Base-by-base conservation (phyloP, 179 eudicot species). In the Gypsophila paniculata region DNA sequence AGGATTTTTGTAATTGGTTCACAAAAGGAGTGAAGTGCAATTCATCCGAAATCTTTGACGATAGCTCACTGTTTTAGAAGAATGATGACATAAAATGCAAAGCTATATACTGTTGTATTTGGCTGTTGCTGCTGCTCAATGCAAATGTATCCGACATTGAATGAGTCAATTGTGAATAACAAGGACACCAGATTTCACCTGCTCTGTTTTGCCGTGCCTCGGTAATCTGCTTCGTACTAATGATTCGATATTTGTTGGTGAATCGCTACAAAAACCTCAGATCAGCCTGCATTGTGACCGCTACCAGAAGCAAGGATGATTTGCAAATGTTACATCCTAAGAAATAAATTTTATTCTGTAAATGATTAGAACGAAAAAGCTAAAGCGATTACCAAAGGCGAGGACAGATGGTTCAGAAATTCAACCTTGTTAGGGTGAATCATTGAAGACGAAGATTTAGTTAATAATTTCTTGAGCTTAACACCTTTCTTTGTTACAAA, bases 121-220 rank as follows among this genome's bases (percentile, higher is more conserved):
- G 32, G 69, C 69, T 39, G 69, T 44, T 65, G 32, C 52, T 64
- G 68, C 68, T 23, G 2, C 65, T 55, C 34, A 29, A 42, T 69
- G 77, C 77, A 78, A 6, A 73, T 78, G 81, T 68, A 68, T 72
- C 64, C 54, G 66, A 78, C 78, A 74, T 70, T 74, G 69, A 78
- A 36, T 65, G 75, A 72, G 75, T 68, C 34, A 53, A 65, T 78
- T 60, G 75, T 79, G 63, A 79, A 79, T 79, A 79, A 74, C 32
- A 34, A 61, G 19, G 22, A 54, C 22, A 21, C 62, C 39, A 23
- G 22, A 54, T 29, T 58, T 58, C 61, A 70, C 69, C 49, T 54
- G 18, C 44, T 70, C 57, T 53, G 74, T 13, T 63, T 63, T 38
- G 5, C 12, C n/a, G 34, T 29, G 34, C 34, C 34, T 29, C 34